Evolutionary conservation across 2,329 filamentous ascomycete genomes (phyloP).

Genomic region (Talaromyces islandicus): DNA sequence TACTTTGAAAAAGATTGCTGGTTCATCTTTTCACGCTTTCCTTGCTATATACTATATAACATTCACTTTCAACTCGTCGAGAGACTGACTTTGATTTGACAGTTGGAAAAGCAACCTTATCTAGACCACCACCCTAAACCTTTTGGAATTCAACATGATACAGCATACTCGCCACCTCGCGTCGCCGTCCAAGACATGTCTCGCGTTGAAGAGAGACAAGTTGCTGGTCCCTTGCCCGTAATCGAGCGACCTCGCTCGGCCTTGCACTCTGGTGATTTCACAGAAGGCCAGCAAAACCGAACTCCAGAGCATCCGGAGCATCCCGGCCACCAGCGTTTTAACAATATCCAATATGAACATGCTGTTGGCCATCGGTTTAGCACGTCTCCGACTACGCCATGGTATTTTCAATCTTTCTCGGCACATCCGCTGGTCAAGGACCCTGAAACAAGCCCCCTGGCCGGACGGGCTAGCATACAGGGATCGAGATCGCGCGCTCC

Average conservation of each 20-base stretch:
- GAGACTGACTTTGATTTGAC: background rate
- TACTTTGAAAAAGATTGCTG: background rate
- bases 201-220: constrained; percentile 33
- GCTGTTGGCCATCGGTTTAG: constrained; percentile 17
- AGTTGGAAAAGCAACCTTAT: constrained; percentile 36
- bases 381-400: constrained; percentile 53
- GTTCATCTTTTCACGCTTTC: background rate
- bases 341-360: constrained; percentile 10
- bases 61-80: background rate
- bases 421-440: constrained; percentile 12
- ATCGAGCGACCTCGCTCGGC: constrained; percentile 79
- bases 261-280: constrained; percentile 58
- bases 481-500: constrained; percentile 44
- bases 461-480: constrained; percentile 11
- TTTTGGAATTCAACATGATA: constrained; percentile 10
- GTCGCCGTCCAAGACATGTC: constrained; percentile 16
- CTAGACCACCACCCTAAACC: constrained; percentile 28
- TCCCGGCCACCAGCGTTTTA: constrained; percentile 12
- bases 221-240: constrained; percentile 51
- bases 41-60: background rate
- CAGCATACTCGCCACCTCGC: constrained; percentile 6
- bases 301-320: constrained; percentile 25
- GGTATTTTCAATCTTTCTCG: constrained; percentile 39
- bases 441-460: constrained; percentile 13
- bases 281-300: constrained; percentile 35